Evolutionary conservation across 1,284 basidiomycete genomes (phyloP), one percentile per base, ranked within the genome.

Genomic region (Puccinia hordei): DNA sequence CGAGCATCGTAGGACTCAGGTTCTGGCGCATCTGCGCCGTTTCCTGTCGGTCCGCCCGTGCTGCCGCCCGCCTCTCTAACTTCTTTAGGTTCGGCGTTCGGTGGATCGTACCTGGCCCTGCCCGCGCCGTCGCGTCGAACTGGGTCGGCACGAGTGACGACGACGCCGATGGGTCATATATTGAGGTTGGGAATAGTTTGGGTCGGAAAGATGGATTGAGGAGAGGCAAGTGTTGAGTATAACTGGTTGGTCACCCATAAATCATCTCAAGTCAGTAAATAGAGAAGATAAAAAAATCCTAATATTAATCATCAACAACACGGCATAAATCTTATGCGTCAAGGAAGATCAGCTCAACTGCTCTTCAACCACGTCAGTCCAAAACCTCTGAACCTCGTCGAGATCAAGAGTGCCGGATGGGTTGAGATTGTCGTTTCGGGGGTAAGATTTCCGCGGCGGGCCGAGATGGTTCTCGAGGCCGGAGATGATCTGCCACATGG

Each of bases 141-240:
- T 51, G 66, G 9, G 55, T 72, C 3, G 53, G 77, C 15, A 72
- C 12, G n/a, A 72, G 38, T 46, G 66, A 72, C 35, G 66, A 72
- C 12, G 53, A 44, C 17, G 57, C 41, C 27, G 77, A 57, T 35
- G 68, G 51, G 27, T 79, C 55, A 41, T 79, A 72, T 6, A 72
- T 72, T 27, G 77, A 79, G 35, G 77, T 79, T 10, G 77, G 77
- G 53, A 79, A 79, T 12, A 79, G 77, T 53, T 79, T 79, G 19
- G 77, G 77, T 33, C 77, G 77, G 44, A 79, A 79, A 15, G 77
- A 79, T 9, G 53, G 35, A 63, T 72, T 72, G 10, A 79, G 57
- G 22, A 72, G 53, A 1, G 77, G 68, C 1, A 79, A 57, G 30
- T 72, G 68, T 44, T 49, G 24, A n/a, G 68, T 72, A 30, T 79